Conservation (phyloP, 805 yeast species). For the Ogataea degrootiae region DNA sequence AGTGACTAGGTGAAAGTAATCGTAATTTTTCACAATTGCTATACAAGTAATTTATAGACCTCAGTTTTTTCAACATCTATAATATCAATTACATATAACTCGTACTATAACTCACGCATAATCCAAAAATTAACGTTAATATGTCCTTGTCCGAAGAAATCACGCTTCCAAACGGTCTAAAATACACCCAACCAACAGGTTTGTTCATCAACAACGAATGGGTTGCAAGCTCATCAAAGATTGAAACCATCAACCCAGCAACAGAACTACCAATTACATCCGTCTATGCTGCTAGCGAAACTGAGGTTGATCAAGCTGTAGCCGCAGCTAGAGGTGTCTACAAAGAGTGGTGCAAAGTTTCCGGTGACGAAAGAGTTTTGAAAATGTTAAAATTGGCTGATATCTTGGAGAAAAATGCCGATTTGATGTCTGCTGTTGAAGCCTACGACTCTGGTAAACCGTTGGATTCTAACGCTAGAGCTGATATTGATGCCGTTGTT, state of each 20-base stretch:
- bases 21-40: too few species aligned
- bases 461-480: conserved; percentile 40
- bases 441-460: conserved; percentile 56
- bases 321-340: conserved; percentile 44
- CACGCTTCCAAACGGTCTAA: conserved; percentile 42
- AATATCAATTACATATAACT: not conserved
- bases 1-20: too few species aligned
- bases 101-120: not conserved
- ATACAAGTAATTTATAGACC: too few species aligned
- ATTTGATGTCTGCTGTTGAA: conserved; percentile 47
- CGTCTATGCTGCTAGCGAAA: conserved; percentile 41
- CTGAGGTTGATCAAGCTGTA: conserved; percentile 49
- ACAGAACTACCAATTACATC: conserved; percentile 43
- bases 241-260: conserved; percentile 45
- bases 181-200: conserved; percentile 55
- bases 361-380: conserved; percentile 36
- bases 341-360: conserved; percentile 41
- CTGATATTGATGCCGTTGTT: conserved; percentile 44
- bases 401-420: conserved; percentile 44
- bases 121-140: not conserved
- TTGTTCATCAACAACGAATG: conserved; percentile 56
- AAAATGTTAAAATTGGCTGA: conserved; percentile 46
- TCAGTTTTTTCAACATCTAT: too few species aligned
- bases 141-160: conserved; percentile 16
- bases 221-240: conserved; percentile 34